These are phyloP conservation scores for Fusarium xylarioides DNA, from an alignment of 2,329 filamentous ascomycete genomes.

Conservation along the genomic window DNA sequence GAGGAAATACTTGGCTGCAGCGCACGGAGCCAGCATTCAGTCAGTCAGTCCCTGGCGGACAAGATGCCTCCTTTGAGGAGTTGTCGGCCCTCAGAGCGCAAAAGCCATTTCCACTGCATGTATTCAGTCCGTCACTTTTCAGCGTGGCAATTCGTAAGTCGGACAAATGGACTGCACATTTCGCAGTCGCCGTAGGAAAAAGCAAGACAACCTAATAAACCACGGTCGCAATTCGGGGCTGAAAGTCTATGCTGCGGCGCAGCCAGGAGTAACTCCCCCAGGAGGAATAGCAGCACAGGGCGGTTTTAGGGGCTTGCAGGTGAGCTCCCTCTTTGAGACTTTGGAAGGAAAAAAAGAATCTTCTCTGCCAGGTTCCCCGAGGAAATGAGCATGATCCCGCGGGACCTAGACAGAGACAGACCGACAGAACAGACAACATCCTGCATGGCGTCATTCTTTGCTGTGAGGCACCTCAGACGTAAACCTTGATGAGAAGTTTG, in stretches of 20 bases:
- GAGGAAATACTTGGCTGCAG: neutral
- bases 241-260: conserved; percentile 20
- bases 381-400: neutral
- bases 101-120: neutral
- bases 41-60: neutral
- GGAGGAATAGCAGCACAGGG: neutral
- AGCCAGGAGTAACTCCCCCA: conserved; percentile 4
- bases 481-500: neutral
- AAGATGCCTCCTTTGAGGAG: neutral
- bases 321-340: conserved; percentile 25
- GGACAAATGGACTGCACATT: neutral
- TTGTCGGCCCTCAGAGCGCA: neutral
- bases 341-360: conserved; percentile 27
- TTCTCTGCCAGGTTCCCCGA: conserved; percentile 25
- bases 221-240: conserved; percentile 2
- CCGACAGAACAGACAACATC: neutral
- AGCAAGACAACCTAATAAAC: conserved; percentile 7
- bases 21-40: neutral
- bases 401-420: neutral
- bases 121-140: neutral
- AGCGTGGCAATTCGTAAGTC: neutral
- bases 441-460: conserved; percentile 23
- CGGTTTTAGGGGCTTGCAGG: conserved; percentile 21
- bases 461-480: neutral
- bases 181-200: conserved; percentile 6